phyloP scores from a whole-genome alignment of 257 asterid species.

The Jacaranda copaia region DNA sequence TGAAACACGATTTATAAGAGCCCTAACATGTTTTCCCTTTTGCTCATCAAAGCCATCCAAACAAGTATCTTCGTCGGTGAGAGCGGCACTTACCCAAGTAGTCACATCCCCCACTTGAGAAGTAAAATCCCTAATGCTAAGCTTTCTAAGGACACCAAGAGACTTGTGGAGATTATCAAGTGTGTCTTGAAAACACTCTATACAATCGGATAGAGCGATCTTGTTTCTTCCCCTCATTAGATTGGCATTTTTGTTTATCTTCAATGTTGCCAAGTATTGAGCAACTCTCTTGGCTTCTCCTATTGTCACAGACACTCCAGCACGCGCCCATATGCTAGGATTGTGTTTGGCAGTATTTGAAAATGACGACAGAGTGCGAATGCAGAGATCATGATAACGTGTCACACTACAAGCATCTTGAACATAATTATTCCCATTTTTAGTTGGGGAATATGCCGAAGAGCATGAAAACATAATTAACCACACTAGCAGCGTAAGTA shows the following conservation, averaged over 20 bases:
- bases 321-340: constrained; percentile 77
- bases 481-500: constrained; percentile 33
- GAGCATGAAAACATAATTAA: constrained; percentile 18
- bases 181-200: constrained; percentile 59
- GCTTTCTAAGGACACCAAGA: constrained; percentile 54
- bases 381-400: constrained; percentile 58
- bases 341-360: constrained; percentile 52
- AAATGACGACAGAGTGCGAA: constrained; percentile 57
- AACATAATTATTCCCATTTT: constrained; percentile 40
- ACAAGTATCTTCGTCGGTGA: constrained; percentile 76
- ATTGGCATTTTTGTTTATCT: background rate
- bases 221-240: constrained; percentile 39
- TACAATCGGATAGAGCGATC: constrained; percentile 56
- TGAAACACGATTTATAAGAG: constrained; percentile 43
- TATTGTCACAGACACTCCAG: constrained; percentile 73
- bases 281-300: constrained; percentile 55
- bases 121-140: constrained; percentile 42
- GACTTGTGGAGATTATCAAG: constrained; percentile 70
- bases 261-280: constrained; percentile 33
- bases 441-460: constrained; percentile 4
- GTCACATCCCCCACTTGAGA: constrained; percentile 64
- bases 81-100: constrained; percentile 83
- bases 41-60: constrained; percentile 56
- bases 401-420: constrained; percentile 72
- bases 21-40: constrained; percentile 40